Base-by-base conservation (phyloP, 2,329 filamentous ascomycete species). In the Endothia cerciana region DNA sequence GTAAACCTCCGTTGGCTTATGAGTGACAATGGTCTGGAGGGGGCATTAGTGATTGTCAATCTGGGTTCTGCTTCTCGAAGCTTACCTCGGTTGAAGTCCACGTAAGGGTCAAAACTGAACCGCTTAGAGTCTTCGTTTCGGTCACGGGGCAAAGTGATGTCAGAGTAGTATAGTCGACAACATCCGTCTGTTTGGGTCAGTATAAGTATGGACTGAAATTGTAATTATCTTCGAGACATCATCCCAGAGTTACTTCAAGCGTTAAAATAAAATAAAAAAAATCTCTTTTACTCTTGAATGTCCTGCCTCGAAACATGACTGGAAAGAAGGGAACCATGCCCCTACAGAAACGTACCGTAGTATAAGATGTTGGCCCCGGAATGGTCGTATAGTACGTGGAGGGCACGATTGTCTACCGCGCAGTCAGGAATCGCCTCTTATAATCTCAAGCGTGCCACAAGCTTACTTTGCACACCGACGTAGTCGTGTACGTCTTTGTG, bases 141-240 rank as follows among this genome's bases (percentile, higher is more conserved):
- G 81, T 83, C 17, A 83, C 71, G 10, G 81, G 79, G 72, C 79
- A 81, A 17, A 82, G 73, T 19, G 75, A 77, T 17, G 81, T 84
- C 43, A 78, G 63, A 6, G 81, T 83, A 10, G 73, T 76, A 71
- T 81, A 80, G 22, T 74, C 74, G 8, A 80, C 74, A 15, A 76
- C 75, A 25, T 74, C 66, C 3, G 78, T 82, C 8, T 77, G 8
- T 22, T 17, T 58, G 3, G n/a, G 22, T 58, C 55, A 58, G 33
- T 15, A 15, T 28, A n/a, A 25, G 13, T 38, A 38, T 15, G 22
- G 5, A 13, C 41, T 41, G 17, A 7, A 22, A 10, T 2, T 5
- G 28, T 4, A 36, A n/a, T 30, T 3, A 28, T 28, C 22, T 10
- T 51, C n/a, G 22, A 30, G 17, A 17, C 8, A 19, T 4, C 10